Percentiles rank a stretch among this genome's conserved stretches.
These are phyloP conservation scores for Cicer judaicum DNA, from an alignment of 306 rosid species.

Conservation along the genomic window DNA sequence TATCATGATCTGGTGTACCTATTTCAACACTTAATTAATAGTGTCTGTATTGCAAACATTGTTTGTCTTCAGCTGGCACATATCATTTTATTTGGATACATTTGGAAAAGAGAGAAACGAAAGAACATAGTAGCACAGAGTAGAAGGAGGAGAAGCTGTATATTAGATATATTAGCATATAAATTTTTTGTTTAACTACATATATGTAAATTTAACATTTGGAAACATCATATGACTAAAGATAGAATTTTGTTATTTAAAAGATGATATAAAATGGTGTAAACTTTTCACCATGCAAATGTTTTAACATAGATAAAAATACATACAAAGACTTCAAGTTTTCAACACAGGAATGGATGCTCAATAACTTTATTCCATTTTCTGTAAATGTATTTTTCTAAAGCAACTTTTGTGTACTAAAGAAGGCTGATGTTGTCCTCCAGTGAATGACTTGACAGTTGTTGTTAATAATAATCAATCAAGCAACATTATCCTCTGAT, in stretches of 20 bases:
- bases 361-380: constrained; percentile 39
- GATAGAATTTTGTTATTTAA: background rate
- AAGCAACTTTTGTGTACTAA: constrained; percentile 35
- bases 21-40: background rate
- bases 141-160: background rate
- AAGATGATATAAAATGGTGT: background rate
- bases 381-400: constrained; percentile 16
- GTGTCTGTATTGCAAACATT: background rate
- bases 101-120: constrained; percentile 1
- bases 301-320: background rate
- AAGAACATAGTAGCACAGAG: background rate
- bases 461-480: constrained; percentile 15
- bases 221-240: background rate
- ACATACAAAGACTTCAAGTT: background rate
- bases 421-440: background rate
- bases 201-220: background rate
- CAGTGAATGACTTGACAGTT: background rate
- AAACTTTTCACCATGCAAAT: background rate
- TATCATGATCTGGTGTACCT: background rate
- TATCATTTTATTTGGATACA: constrained; percentile 4
- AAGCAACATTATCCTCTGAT: constrained; percentile 1
- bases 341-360: constrained; percentile 10
- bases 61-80: background rate
- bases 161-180: background rate
- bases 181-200: background rate